Evolutionary conservation across 768 basidiomycete species (phyloP).

Genomic region (Psilocybe cyanescens): DNA sequence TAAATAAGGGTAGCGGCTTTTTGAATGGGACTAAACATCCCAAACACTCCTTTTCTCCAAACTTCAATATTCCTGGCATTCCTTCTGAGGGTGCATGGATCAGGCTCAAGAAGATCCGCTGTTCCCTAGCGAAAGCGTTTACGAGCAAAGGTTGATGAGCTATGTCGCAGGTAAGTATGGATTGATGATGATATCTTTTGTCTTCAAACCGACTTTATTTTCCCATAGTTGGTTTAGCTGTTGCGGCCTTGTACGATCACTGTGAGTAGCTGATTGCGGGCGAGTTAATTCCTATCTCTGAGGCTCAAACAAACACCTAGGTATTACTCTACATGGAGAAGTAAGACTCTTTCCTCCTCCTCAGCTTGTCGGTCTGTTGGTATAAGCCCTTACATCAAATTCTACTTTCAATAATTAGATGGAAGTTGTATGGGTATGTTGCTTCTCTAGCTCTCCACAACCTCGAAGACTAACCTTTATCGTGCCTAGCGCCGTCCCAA

Average conservation of each 20-base stretch:
- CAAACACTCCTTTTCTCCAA: no score
- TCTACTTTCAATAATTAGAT: background rate
- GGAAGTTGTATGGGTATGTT: conserved; percentile 4
- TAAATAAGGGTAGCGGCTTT: no score
- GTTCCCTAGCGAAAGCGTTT: background rate
- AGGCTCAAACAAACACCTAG: background rate
- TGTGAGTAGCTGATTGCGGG: background rate
- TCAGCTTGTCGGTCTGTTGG: no score
- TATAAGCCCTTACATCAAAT: background rate
- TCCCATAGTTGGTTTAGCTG: conserved; percentile 1
- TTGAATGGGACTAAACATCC: no score
- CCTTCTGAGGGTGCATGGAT: background rate
- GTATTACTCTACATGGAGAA: conserved; percentile 1
- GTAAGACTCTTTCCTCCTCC: background rate
- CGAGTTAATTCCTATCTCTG: background rate
- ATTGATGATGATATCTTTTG: no score
- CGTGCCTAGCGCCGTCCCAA: background rate
- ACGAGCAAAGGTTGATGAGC: background rate
- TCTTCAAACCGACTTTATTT: background rate
- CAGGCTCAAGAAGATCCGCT: background rate
- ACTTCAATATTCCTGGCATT: no score
- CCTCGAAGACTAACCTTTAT: no score
- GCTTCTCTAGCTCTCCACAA: no score
- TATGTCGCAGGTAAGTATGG: background rate
- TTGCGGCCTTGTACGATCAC: background rate